Conservation (phyloP, 2,329 filamentous ascomycete genomes). For the Fusarium nelsonii region DNA sequence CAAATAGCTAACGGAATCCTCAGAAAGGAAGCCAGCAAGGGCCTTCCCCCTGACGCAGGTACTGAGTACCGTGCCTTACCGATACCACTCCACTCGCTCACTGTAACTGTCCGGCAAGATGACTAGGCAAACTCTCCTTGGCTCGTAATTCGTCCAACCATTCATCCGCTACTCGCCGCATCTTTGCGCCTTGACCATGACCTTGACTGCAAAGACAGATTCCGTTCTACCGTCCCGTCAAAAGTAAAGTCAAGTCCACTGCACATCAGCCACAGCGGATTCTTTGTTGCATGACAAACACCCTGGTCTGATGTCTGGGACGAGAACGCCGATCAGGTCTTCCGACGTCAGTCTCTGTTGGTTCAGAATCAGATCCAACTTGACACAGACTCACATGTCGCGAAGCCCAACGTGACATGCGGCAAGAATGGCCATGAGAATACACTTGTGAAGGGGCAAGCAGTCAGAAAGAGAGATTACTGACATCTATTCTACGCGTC, state of each 20-base stretch:
- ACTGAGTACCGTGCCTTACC: constrained; percentile 29
- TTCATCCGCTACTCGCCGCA: constrained; percentile 44
- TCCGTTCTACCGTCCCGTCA: constrained; percentile 8
- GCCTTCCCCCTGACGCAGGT: constrained; percentile 36
- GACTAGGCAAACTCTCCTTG: constrained; percentile 36
- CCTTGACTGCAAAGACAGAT: background rate
- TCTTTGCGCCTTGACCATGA: constrained; percentile 47
- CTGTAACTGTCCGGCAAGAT: background rate
- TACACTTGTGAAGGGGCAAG: background rate
- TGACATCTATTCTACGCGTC: background rate
- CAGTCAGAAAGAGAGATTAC: background rate
- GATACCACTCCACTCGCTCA: constrained; percentile 33
- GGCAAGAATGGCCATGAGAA: constrained; percentile 1
- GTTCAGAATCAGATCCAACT: background rate
- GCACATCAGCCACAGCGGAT: constrained; percentile 37
- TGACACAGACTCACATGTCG: constrained; percentile 29
- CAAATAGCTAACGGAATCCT: constrained; percentile 8
- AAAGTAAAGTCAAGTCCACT: constrained; percentile 11
- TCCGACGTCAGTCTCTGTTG: constrained; percentile 9
- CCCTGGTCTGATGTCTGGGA: constrained; percentile 43
- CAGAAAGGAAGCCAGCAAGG: constrained; percentile 17
- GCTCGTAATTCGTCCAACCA: constrained; percentile 21
- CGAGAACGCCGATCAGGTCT: constrained; percentile 31
- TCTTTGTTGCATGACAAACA: constrained; percentile 45
- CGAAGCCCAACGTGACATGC: constrained; percentile 34